Base-by-base conservation (phyloP, 345 rosid genomes). In the Bruguiera gymnorhiza region DNA sequence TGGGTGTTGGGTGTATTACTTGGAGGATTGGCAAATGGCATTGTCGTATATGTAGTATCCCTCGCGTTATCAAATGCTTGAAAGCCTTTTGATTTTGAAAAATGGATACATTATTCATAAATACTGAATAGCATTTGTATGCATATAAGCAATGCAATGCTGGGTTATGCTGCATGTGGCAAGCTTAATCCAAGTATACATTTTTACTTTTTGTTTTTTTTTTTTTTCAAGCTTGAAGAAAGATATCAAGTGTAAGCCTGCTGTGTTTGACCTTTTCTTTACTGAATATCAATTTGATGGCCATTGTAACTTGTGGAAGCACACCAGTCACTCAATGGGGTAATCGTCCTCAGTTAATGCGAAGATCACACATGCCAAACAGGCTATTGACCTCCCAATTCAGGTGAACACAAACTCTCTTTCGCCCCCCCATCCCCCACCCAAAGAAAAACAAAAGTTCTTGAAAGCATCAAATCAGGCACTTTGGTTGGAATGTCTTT, bases 251-350 rank as follows among this genome's bases (percentile, higher is more conserved):
- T 32, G 10, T 53, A 67, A 59, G 46, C 54, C 55, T n/a, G 66
- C 53, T 26, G 34, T 60, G 21, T 34, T 56, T 66, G 18, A 65
- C 48, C 21, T 50, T 59, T 68, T 5, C 51, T 19, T 75, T n/a
- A 62, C 74, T 64, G 67, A 71, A 80, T 80, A 81, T 67, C 67
- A 61, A 63, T 78, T 72, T 29, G 75, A 93, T 94, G 98, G 98
- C 97, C 66, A 83, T 91, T 62, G 72, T 88, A 76, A 91, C 88
- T 69, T 88, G 82, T 84, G 96, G 95, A 83, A 89, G 82, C 60
- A 77, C 97, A 54, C 80, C 85, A 63, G 84, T 85, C 70, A 86
- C 95, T 78, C 98, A 88, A 71, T 91, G 88, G 91, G 91, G 96
- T 64, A 75, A 79, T 79, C 82, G 74, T 69, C 96, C 96, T 68